Percentiles rank a stretch among this genome's conserved stretches.
phyloP scores from a whole-genome alignment of 2,329 filamentous ascomycete genomes.

The Periglandula ipomoeae region DNA sequence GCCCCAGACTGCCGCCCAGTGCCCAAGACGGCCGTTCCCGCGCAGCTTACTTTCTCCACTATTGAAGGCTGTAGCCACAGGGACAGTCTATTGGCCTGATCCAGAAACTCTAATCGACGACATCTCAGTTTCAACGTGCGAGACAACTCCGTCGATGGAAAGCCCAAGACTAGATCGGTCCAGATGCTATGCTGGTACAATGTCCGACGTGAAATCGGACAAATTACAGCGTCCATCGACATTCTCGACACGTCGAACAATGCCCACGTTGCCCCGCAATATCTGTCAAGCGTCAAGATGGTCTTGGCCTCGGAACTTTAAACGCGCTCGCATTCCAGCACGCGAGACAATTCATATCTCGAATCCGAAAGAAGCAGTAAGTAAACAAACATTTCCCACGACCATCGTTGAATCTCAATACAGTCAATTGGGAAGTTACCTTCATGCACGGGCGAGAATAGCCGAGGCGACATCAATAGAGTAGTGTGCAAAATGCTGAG shows the following conservation, averaged over 20 bases:
- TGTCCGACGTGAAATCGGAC: neutral
- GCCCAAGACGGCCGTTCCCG: no score
- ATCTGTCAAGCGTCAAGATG: no score
- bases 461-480: neutral
- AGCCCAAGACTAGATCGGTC: no score
- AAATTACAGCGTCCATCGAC: neutral
- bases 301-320: neutral
- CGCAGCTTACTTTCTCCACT: no score
- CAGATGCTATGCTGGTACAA: no score
- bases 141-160: no score
- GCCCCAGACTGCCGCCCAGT: no score
- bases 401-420: no score
- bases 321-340: neutral
- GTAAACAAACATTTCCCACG: neutral
- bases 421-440: no score
- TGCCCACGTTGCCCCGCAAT: neutral
- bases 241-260: neutral
- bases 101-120: neutral
- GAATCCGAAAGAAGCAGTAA: neutral
- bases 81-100: no score
- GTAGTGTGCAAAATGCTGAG: conserved; percentile 19
- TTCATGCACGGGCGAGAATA: neutral
- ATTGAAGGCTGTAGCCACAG: no score
- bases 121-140: no score
- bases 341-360: neutral